phyloP scores from a whole-genome alignment of 2,329 filamentous ascomycete species.

The Talaromyces sp. region DNA sequence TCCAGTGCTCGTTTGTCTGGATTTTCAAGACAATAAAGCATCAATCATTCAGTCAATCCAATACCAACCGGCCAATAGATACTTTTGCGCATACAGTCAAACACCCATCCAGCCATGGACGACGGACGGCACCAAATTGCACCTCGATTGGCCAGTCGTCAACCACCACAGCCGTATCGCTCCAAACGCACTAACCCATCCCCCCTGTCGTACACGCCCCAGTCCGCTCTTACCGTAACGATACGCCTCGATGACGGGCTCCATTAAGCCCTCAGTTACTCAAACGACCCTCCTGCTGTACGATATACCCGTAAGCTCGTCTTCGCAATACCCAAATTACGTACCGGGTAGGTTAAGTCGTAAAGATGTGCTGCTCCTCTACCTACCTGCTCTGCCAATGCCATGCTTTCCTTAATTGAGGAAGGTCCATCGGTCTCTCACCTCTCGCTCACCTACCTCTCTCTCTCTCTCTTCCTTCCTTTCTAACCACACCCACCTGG shows the following conservation, averaged over 20 bases:
- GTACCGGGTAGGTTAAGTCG: not conserved
- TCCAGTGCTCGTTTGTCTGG: not conserved
- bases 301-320: not conserved
- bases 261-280: not conserved
- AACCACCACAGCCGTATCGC: slow-evolving; percentile 4
- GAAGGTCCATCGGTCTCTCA: slow-evolving; percentile 19
- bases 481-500: slow-evolving; percentile 41
- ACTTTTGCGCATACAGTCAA: no score
- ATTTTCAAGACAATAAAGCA: not conserved
- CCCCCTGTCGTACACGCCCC: slow-evolving; percentile 16
- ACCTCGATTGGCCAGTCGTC: slow-evolving; percentile 16
- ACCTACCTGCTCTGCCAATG: not conserved
- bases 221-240: slow-evolving; percentile 5
- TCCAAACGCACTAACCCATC: slow-evolving; percentile 14
- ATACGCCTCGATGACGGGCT: not conserved
- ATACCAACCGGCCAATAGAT: not conserved
- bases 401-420: not conserved
- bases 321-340: slow-evolving; percentile 16
- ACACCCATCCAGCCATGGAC: not conserved
- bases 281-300: not conserved
- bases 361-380: no score
- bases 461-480: slow-evolving; percentile 30
- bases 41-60: not conserved
- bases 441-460: slow-evolving; percentile 20
- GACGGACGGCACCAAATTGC: not conserved